These are phyloP conservation scores for Paecilomyces formosus DNA, from an alignment of 2,329 filamentous ascomycete species.

Conservation along the genomic window DNA sequence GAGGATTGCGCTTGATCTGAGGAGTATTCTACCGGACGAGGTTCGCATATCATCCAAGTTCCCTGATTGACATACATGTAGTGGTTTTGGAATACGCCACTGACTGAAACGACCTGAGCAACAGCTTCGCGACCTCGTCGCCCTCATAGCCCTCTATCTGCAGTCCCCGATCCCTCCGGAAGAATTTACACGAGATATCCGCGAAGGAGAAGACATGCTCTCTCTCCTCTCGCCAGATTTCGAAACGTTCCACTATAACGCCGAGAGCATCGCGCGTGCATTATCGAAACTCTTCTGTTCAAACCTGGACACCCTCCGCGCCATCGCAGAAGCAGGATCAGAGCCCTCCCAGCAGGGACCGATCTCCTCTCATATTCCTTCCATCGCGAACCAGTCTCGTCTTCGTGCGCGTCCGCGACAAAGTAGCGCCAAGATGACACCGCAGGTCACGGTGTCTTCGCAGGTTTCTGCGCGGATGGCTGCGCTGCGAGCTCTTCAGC, in stretches of 20 bases:
- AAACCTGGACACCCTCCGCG: conserved; percentile 19
- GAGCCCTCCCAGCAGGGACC: conserved; percentile 1
- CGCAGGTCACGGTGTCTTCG: conserved; percentile 12
- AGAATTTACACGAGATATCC: conserved; percentile 11
- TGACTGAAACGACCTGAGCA: conserved; percentile 1
- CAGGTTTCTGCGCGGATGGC: conserved; percentile 17
- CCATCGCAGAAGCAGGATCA: conserved; percentile 14
- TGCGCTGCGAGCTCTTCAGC: conserved; percentile 23
- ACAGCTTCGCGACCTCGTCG: conserved; percentile 27
- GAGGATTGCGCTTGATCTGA: conserved; percentile 24
- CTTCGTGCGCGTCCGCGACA: conserved; percentile 6
- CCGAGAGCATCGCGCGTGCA: conserved; percentile 15
- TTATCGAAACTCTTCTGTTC: conserved; percentile 20
- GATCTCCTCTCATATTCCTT: conserved; percentile 7
- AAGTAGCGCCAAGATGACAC: conserved; percentile 3
- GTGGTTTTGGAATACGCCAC: background rate
- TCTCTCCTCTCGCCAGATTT: conserved; percentile 28
- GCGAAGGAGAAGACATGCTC: conserved; percentile 14
- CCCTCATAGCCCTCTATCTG: conserved; percentile 31
- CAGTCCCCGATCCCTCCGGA: conserved; percentile 18
- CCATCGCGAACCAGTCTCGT: conserved; percentile 8
- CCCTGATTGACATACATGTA: too few species aligned
- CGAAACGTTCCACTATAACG: conserved; percentile 24
- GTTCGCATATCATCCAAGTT: conserved; percentile 1
- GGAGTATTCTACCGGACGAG: conserved; percentile 25